phyloP scores from a whole-genome alignment of 371 early-diverging fungal genomes.

The Dipsacomyces acuminosporus region DNA sequence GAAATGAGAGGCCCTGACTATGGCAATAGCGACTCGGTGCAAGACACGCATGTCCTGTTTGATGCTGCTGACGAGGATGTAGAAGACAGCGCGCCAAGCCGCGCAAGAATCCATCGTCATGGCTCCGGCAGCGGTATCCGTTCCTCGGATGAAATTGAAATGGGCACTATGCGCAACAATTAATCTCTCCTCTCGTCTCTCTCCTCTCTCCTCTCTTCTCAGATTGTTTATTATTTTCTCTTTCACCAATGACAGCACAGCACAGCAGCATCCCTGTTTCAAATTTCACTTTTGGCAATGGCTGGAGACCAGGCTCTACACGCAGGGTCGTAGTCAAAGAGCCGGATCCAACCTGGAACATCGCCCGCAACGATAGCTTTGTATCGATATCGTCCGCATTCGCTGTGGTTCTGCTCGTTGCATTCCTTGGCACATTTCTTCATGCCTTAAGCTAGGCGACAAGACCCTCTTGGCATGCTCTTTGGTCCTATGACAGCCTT shows the following conservation, averaged over 20 bases:
- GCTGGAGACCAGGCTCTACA: slow-evolving; percentile 32
- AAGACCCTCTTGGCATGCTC: too few species aligned
- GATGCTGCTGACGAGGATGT: slow-evolving; percentile 18
- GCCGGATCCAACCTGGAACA: slow-evolving; percentile 22
- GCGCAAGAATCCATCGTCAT: too few species aligned
- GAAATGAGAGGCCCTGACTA: neutral
- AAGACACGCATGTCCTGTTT: slow-evolving; percentile 27
- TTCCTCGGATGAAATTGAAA: neutral
- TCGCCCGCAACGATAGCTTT: slow-evolving; percentile 21
- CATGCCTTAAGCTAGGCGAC: slow-evolving; percentile 11
- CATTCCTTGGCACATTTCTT: slow-evolving; percentile 25
- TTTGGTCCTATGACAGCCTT: too few species aligned
- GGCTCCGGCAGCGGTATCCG: neutral
- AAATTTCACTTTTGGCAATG: slow-evolving; percentile 30
- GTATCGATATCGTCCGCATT: slow-evolving; percentile 14
- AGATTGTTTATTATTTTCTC: too few species aligned
- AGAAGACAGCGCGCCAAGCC: neutral
- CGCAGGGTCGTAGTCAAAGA: slow-evolving; percentile 25
- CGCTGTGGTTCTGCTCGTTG: slow-evolving; percentile 9
- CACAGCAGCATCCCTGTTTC: slow-evolving; percentile 5
- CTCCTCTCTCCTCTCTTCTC: too few species aligned
- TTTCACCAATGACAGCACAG: too few species aligned
- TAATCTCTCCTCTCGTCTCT: neutral
- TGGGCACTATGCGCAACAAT: neutral
- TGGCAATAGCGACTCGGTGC: neutral